Conservation (phyloP, 2,329 filamentous ascomycete genomes). For the Curvularia hawaiiensis region DNA sequence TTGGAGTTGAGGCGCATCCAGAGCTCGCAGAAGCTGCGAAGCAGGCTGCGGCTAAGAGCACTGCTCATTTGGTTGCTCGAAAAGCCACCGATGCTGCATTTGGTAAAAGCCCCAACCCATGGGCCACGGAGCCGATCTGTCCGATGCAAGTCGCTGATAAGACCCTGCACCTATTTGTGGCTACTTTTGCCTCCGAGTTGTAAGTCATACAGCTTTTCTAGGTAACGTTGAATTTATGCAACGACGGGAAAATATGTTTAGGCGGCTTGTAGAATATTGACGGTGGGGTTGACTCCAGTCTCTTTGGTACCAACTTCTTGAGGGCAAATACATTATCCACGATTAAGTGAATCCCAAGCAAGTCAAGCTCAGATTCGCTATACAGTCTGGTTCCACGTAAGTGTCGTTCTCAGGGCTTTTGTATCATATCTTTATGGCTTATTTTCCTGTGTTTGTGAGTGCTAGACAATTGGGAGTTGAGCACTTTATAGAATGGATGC, state of each 20-base stretch:
- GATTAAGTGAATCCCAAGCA: neutral
- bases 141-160: neutral
- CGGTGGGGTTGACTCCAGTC: neutral
- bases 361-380: neutral
- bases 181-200: neutral
- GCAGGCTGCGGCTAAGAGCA: neutral
- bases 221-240: neutral
- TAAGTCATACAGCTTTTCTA: neutral
- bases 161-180: neutral
- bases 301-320: neutral
- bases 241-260: neutral
- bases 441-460: neutral
- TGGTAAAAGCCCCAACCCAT: neutral
- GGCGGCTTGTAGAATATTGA: neutral
- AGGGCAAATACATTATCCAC: neutral
- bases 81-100: neutral
- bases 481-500: neutral
- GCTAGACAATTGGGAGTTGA: neutral
- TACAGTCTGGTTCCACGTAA: neutral
- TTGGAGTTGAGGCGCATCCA: neutral
- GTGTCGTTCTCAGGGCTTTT: neutral
- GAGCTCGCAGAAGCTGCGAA: neutral
- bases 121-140: neutral
- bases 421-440: neutral
- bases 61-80: neutral